Percentiles rank a stretch among this genome's conserved stretches.
Evolutionary conservation across 2,329 filamentous ascomycete species (phyloP).

Genomic region (Fusarium torulosum): DNA sequence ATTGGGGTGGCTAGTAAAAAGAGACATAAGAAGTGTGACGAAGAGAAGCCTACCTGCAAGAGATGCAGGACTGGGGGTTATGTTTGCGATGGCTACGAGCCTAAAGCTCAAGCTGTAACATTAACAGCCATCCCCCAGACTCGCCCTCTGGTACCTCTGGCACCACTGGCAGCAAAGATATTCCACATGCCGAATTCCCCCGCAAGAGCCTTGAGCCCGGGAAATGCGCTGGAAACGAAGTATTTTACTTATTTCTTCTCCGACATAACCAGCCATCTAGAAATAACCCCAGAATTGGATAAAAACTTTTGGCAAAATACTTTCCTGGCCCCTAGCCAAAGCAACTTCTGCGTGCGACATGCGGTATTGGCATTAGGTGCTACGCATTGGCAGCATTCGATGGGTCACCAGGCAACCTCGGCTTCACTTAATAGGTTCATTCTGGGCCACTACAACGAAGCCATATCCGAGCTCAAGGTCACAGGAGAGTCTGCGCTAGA

Average conservation of each 20-base stretch:
- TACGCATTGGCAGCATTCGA: background rate
- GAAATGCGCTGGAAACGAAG: conserved; percentile 4
- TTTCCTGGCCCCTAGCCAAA: conserved; percentile 1
- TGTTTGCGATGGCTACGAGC: conserved; percentile 20
- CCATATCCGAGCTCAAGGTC: background rate
- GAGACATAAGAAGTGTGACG: conserved; percentile 17
- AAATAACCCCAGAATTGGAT: conserved; percentile 1
- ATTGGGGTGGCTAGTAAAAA: conserved; percentile 2
- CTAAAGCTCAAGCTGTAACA: background rate
- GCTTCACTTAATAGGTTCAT: conserved; percentile 3
- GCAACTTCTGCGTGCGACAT: conserved; percentile 1
- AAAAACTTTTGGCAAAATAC: conserved; percentile 7
- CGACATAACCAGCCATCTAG: background rate
- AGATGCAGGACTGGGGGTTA: conserved; percentile 22
- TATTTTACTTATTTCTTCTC: conserved; percentile 22
- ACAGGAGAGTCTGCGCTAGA: background rate
- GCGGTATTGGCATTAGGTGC: conserved; percentile 7
- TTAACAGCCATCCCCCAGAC: background rate
- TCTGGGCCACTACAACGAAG: conserved; percentile 11
- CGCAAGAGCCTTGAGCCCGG: background rate
- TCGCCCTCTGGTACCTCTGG: background rate
- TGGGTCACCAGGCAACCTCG: accelerated
- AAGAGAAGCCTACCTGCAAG: conserved; percentile 13
- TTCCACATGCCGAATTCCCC: background rate
- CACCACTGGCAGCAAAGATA: background rate